Percentiles rank a stretch among this genome's conserved stretches.
These are phyloP conservation scores for Starmerella apis DNA, from an alignment of 805 yeast genomes.

Conservation along the genomic window DNA sequence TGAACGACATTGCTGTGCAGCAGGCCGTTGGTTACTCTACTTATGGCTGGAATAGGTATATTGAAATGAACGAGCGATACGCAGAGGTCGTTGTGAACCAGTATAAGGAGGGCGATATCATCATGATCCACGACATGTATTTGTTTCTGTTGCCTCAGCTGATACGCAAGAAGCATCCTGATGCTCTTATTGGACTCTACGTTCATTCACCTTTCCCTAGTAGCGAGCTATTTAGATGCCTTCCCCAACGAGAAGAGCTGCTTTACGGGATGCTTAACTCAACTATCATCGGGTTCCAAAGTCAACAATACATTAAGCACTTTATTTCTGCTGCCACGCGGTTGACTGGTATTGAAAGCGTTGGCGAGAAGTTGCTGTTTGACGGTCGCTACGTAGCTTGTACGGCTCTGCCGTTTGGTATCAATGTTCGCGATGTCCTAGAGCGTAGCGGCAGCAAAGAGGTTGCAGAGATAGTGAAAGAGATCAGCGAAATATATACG, in stretches of 20 bases:
- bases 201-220: slow-evolving; percentile 92
- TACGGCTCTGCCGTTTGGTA: slow-evolving; percentile 77
- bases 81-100: slow-evolving; percentile 63
- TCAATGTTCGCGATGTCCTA: slow-evolving; percentile 62
- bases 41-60: slow-evolving; percentile 76
- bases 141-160: slow-evolving; percentile 71
- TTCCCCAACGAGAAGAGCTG: slow-evolving; percentile 70
- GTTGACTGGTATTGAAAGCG: slow-evolving; percentile 63
- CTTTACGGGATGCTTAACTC: slow-evolving; percentile 89
- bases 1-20: slow-evolving; percentile 16
- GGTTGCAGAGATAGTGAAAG: slow-evolving; percentile 44
- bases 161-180: slow-evolving; percentile 63
- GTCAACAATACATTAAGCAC: slow-evolving; percentile 77
- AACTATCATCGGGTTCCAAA: slow-evolving; percentile 76
- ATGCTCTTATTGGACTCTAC: slow-evolving; percentile 65
- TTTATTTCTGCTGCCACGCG: slow-evolving; percentile 85
- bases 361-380: slow-evolving; percentile 42
- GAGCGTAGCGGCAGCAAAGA: slow-evolving; percentile 43
- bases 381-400: slow-evolving; percentile 71
- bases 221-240: slow-evolving; percentile 81
- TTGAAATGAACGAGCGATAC: slow-evolving; percentile 79
- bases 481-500: slow-evolving; percentile 42
- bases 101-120: slow-evolving; percentile 79
- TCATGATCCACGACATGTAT: slow-evolving; percentile 90
- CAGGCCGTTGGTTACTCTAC: slow-evolving; percentile 39